A percentile compares a stretch with the other conserved stretches of the same genome.
Conservation (phyloP, 257 asterid genomes). For the Ehretia macrophylla region DNA sequence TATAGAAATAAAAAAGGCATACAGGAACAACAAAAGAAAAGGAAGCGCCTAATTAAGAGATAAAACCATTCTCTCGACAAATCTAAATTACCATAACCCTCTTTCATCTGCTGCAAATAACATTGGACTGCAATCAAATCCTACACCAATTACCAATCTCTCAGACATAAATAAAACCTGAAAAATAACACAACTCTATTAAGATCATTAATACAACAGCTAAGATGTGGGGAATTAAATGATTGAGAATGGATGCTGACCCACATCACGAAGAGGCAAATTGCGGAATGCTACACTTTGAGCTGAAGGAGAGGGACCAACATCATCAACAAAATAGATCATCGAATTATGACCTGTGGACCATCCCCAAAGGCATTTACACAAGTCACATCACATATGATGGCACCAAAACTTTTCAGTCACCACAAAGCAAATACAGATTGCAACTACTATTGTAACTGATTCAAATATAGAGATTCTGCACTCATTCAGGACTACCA, state of each 20-base stretch:
- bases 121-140: slow-evolving; percentile 97
- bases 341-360: slow-evolving; percentile 87
- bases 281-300: slow-evolving; percentile 92
- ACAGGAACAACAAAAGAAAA: not conserved
- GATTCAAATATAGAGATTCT: not conserved
- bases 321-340: slow-evolving; percentile 95
- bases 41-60: not conserved
- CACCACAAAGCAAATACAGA: too few species aligned
- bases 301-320: slow-evolving; percentile 94
- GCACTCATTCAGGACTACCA: not conserved
- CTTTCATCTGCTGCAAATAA: slow-evolving; percentile 78
- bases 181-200: slow-evolving; percentile 18
- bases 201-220: slow-evolving; percentile 19
- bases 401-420: too few species aligned
- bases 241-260: slow-evolving; percentile 79
- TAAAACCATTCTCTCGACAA: slow-evolving; percentile 12
- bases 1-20: not conserved
- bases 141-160: slow-evolving; percentile 90
- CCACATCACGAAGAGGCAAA: slow-evolving; percentile 99
- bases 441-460: too few species aligned
- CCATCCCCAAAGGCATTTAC: slow-evolving; percentile 9
- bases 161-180: slow-evolving; percentile 87
- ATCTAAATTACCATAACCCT: slow-evolving; percentile 72
- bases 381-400: too few species aligned
- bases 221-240: slow-evolving; percentile 22